Conservation (phyloP, 495 filamentous ascomycete genomes). For the Lepraria neglecta region DNA sequence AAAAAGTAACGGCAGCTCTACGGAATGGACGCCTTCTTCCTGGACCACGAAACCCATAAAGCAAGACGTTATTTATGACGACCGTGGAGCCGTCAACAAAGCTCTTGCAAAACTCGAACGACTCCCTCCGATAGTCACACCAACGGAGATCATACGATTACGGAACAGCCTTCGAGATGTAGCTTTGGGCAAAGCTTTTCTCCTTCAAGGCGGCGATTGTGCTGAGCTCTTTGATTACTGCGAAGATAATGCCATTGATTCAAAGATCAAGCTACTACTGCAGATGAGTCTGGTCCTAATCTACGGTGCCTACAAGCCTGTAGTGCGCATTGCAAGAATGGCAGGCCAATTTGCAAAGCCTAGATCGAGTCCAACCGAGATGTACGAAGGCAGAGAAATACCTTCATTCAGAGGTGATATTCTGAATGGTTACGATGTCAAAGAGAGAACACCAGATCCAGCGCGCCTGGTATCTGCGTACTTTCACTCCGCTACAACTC, state of each 20-base stretch:
- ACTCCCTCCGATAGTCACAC: conserved; percentile 85
- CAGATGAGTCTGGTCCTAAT: conserved; percentile 94
- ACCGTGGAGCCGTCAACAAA: conserved; percentile 55
- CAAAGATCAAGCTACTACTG: conserved; percentile 90
- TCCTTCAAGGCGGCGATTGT: conserved; percentile 93
- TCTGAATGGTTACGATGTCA: conserved; percentile 71
- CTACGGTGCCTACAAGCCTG: conserved; percentile 84
- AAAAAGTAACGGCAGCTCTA: conserved; percentile 13
- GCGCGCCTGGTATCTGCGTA: conserved; percentile 81
- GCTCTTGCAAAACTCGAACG: conserved; percentile 64
- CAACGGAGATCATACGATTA: conserved; percentile 65
- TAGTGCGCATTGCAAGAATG: conserved; percentile 91
- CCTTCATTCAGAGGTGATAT: conserved; percentile 93
- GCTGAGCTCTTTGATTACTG: conserved; percentile 98
- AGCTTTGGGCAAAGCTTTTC: conserved; percentile 84
- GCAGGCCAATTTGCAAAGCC: conserved; percentile 97
- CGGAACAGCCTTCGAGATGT: conserved; percentile 74
- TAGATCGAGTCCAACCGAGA: conserved; percentile 79
- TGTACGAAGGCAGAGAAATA: conserved; percentile 69
- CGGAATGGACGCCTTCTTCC: conserved; percentile 55
- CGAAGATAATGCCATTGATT: conserved; percentile 77
- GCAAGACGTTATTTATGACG: conserved; percentile 76
- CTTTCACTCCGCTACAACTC: conserved; percentile 86
- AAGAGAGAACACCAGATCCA: conserved; percentile 73
- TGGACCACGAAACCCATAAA: conserved; percentile 91